phyloP scores from a whole-genome alignment of 352 stramenopile genomes.

The Phytophthora ramorum region DNA sequence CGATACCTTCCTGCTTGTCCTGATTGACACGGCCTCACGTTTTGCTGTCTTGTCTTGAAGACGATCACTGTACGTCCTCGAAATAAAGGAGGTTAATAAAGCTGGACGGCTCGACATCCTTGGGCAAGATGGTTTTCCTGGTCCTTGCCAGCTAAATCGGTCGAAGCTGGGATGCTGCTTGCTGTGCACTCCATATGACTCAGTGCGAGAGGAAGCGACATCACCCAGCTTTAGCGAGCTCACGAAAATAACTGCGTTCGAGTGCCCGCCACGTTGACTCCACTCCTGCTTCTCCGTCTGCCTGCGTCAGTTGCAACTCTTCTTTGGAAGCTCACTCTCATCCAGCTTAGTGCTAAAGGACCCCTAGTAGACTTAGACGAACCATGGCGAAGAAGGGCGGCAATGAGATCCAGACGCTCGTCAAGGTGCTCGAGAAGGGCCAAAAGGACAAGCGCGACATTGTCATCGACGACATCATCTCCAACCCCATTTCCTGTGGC shows the following conservation, averaged over 20 bases:
- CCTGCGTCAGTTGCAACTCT: constrained; percentile 26
- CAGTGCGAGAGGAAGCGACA: constrained; percentile 10
- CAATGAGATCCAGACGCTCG: constrained; percentile 74
- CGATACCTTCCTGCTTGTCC: too few species aligned
- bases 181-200: constrained; percentile 10
- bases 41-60: too few species aligned
- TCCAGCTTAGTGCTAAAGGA: background rate
- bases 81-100: constrained; percentile 17
- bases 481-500: constrained; percentile 84
- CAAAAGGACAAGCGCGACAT: constrained; percentile 81
- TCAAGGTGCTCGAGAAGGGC: constrained; percentile 74
- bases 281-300: constrained; percentile 37
- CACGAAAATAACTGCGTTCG: constrained; percentile 34
- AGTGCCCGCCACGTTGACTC: constrained; percentile 1
- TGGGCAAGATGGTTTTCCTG: constrained; percentile 14
- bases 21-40: too few species aligned
- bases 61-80: background rate
- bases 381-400: constrained; percentile 73
- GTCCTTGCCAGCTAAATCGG: constrained; percentile 30
- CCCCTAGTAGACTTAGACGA: background rate
- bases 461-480: constrained; percentile 86
- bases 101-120: background rate
- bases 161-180: constrained; percentile 24
- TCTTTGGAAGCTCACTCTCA: background rate
- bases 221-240: background rate